These are phyloP conservation scores for Ogataea methylovora DNA, from an alignment of 805 yeast species.

Conservation along the genomic window DNA sequence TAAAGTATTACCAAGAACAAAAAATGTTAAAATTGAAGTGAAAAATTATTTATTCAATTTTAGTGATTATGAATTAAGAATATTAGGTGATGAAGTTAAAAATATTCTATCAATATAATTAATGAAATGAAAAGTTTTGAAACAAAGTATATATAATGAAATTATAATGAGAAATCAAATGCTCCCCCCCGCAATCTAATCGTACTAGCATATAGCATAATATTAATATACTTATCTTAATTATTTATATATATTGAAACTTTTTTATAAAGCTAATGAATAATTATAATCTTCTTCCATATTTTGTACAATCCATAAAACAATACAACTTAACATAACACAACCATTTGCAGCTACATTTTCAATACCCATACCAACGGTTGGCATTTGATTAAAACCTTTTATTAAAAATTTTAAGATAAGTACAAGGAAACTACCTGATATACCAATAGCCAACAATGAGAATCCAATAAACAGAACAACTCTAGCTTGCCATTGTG, in stretches of 20 bases:
- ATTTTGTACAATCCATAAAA: constrained; percentile 91
- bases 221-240: neutral
- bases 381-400: constrained; percentile 69
- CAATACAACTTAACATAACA: constrained; percentile 82
- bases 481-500: constrained; percentile 91
- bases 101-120: constrained; percentile 17
- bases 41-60: constrained; percentile 54
- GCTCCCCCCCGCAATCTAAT: neutral
- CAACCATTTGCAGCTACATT: constrained; percentile 75
- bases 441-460: constrained; percentile 85
- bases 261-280: constrained; percentile 50
- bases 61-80: constrained; percentile 50
- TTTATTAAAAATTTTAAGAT: constrained; percentile 78
- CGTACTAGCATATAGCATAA: neutral
- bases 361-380: constrained; percentile 88
- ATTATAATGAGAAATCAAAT: too few species aligned
- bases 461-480: constrained; percentile 90
- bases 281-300: constrained; percentile 95
- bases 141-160: too few species aligned
- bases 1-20: constrained; percentile 23
- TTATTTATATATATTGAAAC: neutral
- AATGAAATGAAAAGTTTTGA: too few species aligned
- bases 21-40: constrained; percentile 28
- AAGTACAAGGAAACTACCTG: constrained; percentile 85
- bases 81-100: constrained; percentile 18